Evolutionary conservation across 257 asterid genomes (phyloP).

Genomic region (Primulina eburnea): DNA sequence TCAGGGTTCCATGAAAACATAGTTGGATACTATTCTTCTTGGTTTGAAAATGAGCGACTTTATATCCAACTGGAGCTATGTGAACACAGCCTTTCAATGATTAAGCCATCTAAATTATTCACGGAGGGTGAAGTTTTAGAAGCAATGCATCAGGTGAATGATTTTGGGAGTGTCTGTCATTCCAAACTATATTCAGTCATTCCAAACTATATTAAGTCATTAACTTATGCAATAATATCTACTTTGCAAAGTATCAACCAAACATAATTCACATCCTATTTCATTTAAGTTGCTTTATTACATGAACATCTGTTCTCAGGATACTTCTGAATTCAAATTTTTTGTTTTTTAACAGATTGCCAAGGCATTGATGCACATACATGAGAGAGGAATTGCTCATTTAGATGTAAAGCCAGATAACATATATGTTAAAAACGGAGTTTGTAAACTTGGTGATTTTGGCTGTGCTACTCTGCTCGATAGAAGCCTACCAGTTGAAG

Average conservation of each 20-base stretch:
- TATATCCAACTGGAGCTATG: conserved; percentile 94
- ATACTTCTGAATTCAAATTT: neutral
- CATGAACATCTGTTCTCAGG: neutral
- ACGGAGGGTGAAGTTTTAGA: conserved; percentile 63
- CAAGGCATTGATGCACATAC: conserved; percentile 76
- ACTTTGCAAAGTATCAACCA: too few species aligned
- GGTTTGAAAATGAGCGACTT: conserved; percentile 89
- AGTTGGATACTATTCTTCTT: conserved; percentile 76
- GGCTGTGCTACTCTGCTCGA: conserved; percentile 88
- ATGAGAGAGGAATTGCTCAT: conserved; percentile 75
- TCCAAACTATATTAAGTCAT: conserved; percentile 1
- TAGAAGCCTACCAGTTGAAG: conserved; percentile 81
- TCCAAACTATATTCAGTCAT: conserved; percentile 1
- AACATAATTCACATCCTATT: too few species aligned
- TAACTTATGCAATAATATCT: too few species aligned
- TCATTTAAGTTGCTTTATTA: neutral
- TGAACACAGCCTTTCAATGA: conserved; percentile 69
- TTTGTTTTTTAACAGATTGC: conserved; percentile 55
- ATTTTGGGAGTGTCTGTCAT: conserved; percentile 1
- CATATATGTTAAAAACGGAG: conserved; percentile 76
- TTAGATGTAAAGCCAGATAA: conserved; percentile 92
- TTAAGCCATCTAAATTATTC: conserved; percentile 37
- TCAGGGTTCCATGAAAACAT: conserved; percentile 82
- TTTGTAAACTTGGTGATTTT: conserved; percentile 90
- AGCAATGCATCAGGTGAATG: conserved; percentile 75